These are phyloP conservation scores for Xerocomellus intermedius DNA, from an alignment of 768 basidiomycete species.

Conservation along the genomic window DNA sequence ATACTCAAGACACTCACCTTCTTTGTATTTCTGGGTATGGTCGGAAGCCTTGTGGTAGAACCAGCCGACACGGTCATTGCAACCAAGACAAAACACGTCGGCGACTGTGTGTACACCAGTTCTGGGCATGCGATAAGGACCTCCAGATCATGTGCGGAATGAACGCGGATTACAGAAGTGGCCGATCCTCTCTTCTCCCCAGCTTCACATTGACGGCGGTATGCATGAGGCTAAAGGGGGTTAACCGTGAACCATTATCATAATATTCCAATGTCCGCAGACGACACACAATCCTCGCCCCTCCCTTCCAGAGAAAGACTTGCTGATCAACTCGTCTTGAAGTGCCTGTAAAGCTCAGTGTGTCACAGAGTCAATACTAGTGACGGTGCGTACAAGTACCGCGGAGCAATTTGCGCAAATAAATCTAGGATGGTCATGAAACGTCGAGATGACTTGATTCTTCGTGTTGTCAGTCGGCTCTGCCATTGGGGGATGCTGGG, in stretches of 20 bases:
- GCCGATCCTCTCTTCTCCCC: conserved; percentile 71
- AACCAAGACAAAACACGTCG: conserved; percentile 76
- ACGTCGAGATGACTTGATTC: conserved; percentile 58
- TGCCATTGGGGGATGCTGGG: conserved; percentile 11
- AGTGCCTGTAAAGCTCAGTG: conserved; percentile 48
- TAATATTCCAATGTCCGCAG: neutral
- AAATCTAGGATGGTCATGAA: conserved; percentile 64
- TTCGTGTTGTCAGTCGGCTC: conserved; percentile 43
- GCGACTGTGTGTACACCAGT: conserved; percentile 82
- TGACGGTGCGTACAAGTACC: conserved; percentile 52
- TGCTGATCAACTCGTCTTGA: conserved; percentile 84
- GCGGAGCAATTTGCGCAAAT: conserved; percentile 70
- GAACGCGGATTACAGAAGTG: conserved; percentile 52
- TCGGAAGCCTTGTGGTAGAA: conserved; percentile 80
- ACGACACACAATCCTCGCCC: conserved; percentile 73
- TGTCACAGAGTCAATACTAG: neutral
- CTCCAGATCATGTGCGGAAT: neutral
- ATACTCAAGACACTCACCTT: conserved; percentile 46
- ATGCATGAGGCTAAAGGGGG: conserved; percentile 60
- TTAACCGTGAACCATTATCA: neutral
- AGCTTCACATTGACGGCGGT: conserved; percentile 73
- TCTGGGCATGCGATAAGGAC: conserved; percentile 35
- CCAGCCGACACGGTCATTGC: conserved; percentile 79
- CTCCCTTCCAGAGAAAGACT: conserved; percentile 80
- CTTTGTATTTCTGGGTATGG: conserved; percentile 79